Conservation (phyloP, 2,329 filamentous ascomycete species). For the Penicillium sp. region DNA sequence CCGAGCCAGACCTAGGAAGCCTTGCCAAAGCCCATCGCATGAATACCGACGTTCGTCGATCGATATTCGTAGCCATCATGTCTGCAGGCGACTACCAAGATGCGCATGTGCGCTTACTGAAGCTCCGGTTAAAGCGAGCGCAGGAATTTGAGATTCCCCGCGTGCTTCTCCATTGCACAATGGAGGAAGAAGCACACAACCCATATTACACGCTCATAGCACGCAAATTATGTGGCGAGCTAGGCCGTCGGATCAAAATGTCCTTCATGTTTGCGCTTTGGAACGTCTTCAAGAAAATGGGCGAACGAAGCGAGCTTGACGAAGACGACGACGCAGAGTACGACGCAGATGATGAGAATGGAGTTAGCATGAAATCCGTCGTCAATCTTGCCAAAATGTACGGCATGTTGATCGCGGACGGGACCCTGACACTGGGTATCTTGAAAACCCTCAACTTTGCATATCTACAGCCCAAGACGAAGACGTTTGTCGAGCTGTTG, state of each 20-base stretch:
- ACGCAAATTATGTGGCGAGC: conserved; percentile 60
- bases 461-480: conserved; percentile 69
- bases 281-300: conserved; percentile 77
- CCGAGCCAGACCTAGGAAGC: conserved; percentile 58
- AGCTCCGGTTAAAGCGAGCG: conserved; percentile 76
- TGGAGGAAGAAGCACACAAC: conserved; percentile 78
- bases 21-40: conserved; percentile 78
- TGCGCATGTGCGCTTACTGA: conserved; percentile 70
- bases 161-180: conserved; percentile 80
- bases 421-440: conserved; percentile 52
- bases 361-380: conserved; percentile 52
- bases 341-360: conserved; percentile 48
- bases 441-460: conserved; percentile 66
- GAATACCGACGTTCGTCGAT: conserved; percentile 77
- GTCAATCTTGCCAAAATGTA: conserved; percentile 65
- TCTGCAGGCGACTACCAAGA: conserved; percentile 78
- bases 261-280: conserved; percentile 83
- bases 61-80: conserved; percentile 91
- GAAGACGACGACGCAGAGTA: conserved; percentile 59
- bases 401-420: conserved; percentile 56
- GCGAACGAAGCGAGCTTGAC: conserved; percentile 55
- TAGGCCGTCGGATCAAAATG: conserved; percentile 68
- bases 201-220: conserved; percentile 89
- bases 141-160: conserved; percentile 82
- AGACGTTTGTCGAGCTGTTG: conserved; percentile 72